Base-by-base conservation (phyloP, 768 basidiomycete genomes). In the Mycena sanguinolenta region DNA sequence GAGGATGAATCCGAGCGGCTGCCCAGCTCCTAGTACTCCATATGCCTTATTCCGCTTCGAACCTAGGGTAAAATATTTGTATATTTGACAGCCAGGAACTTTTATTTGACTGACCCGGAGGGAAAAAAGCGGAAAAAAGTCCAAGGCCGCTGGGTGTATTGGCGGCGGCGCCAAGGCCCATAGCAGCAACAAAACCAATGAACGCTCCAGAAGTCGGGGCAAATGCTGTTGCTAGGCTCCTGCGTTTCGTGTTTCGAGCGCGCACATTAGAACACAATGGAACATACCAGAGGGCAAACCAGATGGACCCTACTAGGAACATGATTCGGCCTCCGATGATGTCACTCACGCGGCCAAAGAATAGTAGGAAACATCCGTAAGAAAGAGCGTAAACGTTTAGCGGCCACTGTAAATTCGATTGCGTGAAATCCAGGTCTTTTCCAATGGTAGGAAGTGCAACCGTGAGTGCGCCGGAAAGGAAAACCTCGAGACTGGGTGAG, bases 101-200 rank as follows among this genome's bases (percentile, higher is more conserved):
- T 38, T 14, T 2, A 17, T 19, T 1, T n/a, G 28, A 50, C 66
- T 19, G 2, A 67, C 66, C 66, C 4, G 77, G 75, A 14, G 80
- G 76, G 69, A 82, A 81, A 59, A 75, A 74, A 9, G 76, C 71
- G 1, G 79, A 74, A 46, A 81, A 68, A 28, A 81, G 57, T 17
- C 74, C 70, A 50, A 74, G 65, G 54, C 77, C 77, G 32, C 79
- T 77, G 2, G 80, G 81, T 2, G 81, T 81, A 63, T 81, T 80
- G 9, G 81, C 81, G 17, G 81, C 80, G 53, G 80, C 78, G 21
- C 81, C 81, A 9, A 82, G 58, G 10, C 81, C 81, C 64, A 75
- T 73, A 17, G 80, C 63, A 16, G 79, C 81, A 34, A 80, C 73
- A 67, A 80, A 79, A 27, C 76, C 46, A 57, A 81, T 82, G 68